Evolutionary conservation across 108 stramenopile species (phyloP).

Genomic region (Chaetoceros muelleri): DNA sequence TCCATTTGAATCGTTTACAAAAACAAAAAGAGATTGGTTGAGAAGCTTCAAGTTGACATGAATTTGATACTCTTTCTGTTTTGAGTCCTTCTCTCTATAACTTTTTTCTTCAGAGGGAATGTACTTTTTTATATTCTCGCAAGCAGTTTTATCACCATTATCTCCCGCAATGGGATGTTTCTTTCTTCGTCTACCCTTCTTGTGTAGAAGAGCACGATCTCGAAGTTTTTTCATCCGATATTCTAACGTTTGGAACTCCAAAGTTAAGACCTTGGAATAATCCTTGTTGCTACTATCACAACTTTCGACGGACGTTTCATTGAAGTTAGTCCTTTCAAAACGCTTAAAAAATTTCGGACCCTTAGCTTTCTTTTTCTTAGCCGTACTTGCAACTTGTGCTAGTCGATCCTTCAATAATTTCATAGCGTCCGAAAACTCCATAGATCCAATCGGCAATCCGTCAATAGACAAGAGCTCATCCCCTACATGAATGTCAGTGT

Average conservation of each 20-base stretch:
- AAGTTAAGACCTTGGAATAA: slow-evolving; percentile 21
- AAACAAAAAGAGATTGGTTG: slow-evolving; percentile 74
- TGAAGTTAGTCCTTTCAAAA: background rate
- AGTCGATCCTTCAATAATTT: slow-evolving; percentile 46
- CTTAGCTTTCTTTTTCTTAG: slow-evolving; percentile 4
- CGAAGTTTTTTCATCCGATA: slow-evolving; percentile 76
- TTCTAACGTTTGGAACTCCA: slow-evolving; percentile 86
- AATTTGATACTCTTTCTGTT: slow-evolving; percentile 15
- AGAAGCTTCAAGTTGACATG: slow-evolving; percentile 77
- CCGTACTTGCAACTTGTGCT: slow-evolving; percentile 10
- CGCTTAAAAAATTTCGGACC: background rate
- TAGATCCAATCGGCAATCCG: slow-evolving; percentile 38
- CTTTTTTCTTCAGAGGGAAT: background rate
- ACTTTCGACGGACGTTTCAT: background rate
- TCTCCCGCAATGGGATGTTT: background rate
- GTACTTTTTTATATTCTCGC: too few species aligned
- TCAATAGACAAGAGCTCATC: slow-evolving; percentile 86
- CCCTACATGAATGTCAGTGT: slow-evolving; percentile 82
- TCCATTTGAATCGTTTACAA: slow-evolving; percentile 38
- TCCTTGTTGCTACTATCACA: slow-evolving; percentile 1
- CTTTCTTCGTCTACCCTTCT: slow-evolving; percentile 18
- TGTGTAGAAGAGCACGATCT: slow-evolving; percentile 14
- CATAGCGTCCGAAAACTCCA: slow-evolving; percentile 83
- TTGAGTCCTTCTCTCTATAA: slow-evolving; percentile 3
- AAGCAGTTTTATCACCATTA: background rate